These are phyloP conservation scores for Leishmania martiniquensis DNA, from an alignment of 208 protist species.

Conservation along the genomic window DNA sequence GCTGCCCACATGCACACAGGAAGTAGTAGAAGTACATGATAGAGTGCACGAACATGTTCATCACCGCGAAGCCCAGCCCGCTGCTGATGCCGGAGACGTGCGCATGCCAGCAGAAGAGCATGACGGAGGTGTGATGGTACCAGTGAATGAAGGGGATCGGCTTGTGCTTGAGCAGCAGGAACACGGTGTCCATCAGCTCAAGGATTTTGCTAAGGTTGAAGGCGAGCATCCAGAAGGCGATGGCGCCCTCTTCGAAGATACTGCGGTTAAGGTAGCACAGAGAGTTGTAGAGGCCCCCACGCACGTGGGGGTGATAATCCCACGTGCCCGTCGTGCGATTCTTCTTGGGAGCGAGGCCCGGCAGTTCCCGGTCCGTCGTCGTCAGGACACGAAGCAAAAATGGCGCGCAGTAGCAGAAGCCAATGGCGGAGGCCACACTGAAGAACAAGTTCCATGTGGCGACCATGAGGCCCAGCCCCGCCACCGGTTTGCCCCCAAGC, in stretches of 20 bases:
- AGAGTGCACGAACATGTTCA: conserved; percentile 95
- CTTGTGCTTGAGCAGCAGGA: conserved; percentile 77
- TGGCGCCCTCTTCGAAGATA: conserved; percentile 48
- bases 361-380: conserved; percentile 25
- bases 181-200: conserved; percentile 87
- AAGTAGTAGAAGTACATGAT: conserved; percentile 97
- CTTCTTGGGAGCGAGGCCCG: conserved; percentile 35
- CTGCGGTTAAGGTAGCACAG: conserved; percentile 62
- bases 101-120: conserved; percentile 91
- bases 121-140: conserved; percentile 94
- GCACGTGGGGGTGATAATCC: conserved; percentile 33
- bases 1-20: conserved; percentile 58
- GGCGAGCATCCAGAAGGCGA: conserved; percentile 64
- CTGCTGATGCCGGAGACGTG: conserved; percentile 55
- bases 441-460: conserved; percentile 83
- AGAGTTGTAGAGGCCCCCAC: conserved; percentile 51
- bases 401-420: conserved; percentile 58
- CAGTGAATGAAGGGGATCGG: conserved; percentile 88
- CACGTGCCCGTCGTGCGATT: conserved; percentile 27
- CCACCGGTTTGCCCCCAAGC: conserved; percentile 3
- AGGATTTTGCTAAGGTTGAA: conserved; percentile 86
- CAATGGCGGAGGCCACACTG: conserved; percentile 59
- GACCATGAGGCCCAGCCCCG: conserved; percentile 32
- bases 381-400: conserved; percentile 37
- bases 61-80: conserved; percentile 80